These are phyloP conservation scores for Amaranthus tricolor DNA, from an alignment of 179 eudicot species.

Conservation along the genomic window DNA sequence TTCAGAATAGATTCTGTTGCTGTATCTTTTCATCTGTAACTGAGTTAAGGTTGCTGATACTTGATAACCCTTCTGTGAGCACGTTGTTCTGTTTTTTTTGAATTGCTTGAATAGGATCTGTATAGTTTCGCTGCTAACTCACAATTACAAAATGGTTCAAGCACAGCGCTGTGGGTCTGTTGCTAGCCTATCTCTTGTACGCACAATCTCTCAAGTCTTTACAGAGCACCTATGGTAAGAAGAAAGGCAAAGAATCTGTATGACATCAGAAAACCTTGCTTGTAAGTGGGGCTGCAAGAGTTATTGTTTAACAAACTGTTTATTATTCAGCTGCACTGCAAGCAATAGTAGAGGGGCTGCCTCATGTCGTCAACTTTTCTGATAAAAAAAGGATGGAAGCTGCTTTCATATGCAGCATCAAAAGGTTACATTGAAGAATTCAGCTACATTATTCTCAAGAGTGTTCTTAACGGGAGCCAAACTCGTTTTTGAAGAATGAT, in stretches of 20 bases:
- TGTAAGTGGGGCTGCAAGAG: neutral
- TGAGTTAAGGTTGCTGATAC: neutral
- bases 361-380: too few relatives aligned
- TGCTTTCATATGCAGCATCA: too few relatives aligned
- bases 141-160: neutral
- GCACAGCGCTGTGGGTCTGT: neutral
- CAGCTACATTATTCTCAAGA: too few relatives aligned
- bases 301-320: neutral
- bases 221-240: too few relatives aligned
- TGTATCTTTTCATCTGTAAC: neutral
- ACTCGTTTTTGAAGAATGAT: too few relatives aligned
- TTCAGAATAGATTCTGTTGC: neutral
- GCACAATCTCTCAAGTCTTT: too few relatives aligned
- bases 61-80: neutral
- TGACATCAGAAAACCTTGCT: neutral
- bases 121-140: neutral
- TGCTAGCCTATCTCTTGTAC: neutral
- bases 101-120: neutral
- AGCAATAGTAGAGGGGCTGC: too few relatives aligned
- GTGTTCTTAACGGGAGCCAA: too few relatives aligned
- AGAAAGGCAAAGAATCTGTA: neutral
- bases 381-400: too few relatives aligned
- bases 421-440: too few relatives aligned
- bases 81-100: neutral
- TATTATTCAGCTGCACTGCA: neutral